Evolutionary conservation across 2,329 filamentous ascomycete species (phyloP).

Genomic region (Fusarium siculi): DNA sequence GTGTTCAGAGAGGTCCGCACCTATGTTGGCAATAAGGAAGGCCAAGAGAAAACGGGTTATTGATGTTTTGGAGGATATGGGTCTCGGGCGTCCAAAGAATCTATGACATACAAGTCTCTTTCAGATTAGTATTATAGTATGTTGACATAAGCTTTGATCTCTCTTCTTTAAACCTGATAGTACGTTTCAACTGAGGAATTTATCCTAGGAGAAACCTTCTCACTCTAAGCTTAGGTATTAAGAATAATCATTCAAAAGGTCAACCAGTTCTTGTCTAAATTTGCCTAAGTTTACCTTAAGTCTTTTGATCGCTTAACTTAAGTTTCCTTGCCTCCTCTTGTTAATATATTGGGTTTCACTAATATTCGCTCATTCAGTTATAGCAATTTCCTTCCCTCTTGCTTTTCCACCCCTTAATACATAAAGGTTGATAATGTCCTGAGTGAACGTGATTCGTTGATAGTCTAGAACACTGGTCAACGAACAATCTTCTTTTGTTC

Average conservation of each 20-base stretch:
- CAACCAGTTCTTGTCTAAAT: background rate
- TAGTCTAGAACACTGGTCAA: background rate
- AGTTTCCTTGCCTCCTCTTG: background rate
- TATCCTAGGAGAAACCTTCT: background rate
- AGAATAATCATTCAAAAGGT: background rate
- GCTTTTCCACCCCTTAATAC: background rate
- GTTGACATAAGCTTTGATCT: background rate
- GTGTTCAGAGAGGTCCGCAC: slow-evolving; percentile 30
- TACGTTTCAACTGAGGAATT: background rate
- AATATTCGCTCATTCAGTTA: background rate
- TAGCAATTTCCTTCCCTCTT: background rate
- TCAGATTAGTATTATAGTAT: background rate
- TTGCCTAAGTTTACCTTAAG: background rate
- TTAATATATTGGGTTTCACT: background rate
- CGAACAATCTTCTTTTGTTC: background rate
- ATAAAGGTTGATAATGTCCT: slow-evolving; percentile 47
- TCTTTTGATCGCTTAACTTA: background rate
- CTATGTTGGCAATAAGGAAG: slow-evolving; percentile 37
- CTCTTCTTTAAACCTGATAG: background rate
- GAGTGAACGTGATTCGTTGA: slow-evolving; percentile 34
- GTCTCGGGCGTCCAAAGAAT: background rate
- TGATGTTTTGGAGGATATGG: slow-evolving; percentile 48
- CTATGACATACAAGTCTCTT: background rate
- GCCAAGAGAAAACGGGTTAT: slow-evolving; percentile 50
- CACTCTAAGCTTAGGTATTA: background rate